Conservation (phyloP, 108 stramenopile genomes). For the Cyclostephanos tholiformis region DNA sequence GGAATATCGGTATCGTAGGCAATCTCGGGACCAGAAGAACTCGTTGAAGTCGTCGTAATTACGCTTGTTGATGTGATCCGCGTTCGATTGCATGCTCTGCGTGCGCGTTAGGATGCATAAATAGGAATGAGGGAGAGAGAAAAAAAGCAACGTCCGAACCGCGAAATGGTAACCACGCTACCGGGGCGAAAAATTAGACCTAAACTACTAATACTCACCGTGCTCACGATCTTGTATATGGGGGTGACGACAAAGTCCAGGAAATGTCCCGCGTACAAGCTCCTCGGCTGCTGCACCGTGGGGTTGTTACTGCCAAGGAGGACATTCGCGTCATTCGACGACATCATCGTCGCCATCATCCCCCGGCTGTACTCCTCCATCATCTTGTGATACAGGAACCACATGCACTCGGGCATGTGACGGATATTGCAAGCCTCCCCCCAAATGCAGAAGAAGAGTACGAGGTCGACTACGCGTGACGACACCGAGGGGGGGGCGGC, state of each 20-base stretch:
- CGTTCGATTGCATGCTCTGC: constrained; percentile 79
- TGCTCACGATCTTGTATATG: constrained; percentile 83
- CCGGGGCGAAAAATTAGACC: constrained; percentile 2
- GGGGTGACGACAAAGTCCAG: constrained; percentile 94
- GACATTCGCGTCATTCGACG: background rate
- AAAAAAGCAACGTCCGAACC: background rate
- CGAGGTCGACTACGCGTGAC: constrained; percentile 87
- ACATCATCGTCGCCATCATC: constrained; percentile 30
- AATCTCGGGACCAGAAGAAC: constrained; percentile 97
- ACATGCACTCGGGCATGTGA: constrained; percentile 98
- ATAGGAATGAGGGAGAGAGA: constrained; percentile 12
- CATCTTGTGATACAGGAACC: constrained; percentile 98
- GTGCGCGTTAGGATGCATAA: background rate
- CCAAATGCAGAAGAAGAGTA: constrained; percentile 97
- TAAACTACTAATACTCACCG: constrained; percentile 52
- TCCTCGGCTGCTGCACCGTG: constrained; percentile 64
- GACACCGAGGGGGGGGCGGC: constrained; percentile 87
- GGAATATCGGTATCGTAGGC: constrained; percentile 86
- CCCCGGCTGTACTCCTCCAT: constrained; percentile 88
- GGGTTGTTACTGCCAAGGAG: background rate
- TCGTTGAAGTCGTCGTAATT: constrained; percentile 99
- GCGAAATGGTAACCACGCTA: constrained; percentile 5
- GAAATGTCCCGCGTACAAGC: constrained; percentile 94
- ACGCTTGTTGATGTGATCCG: constrained; percentile 85
- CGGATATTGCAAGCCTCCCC: constrained; percentile 96